Evolutionary conservation across 2,329 filamentous ascomycete genomes (phyloP).

Genomic region (Teratosphaeria destructans): DNA sequence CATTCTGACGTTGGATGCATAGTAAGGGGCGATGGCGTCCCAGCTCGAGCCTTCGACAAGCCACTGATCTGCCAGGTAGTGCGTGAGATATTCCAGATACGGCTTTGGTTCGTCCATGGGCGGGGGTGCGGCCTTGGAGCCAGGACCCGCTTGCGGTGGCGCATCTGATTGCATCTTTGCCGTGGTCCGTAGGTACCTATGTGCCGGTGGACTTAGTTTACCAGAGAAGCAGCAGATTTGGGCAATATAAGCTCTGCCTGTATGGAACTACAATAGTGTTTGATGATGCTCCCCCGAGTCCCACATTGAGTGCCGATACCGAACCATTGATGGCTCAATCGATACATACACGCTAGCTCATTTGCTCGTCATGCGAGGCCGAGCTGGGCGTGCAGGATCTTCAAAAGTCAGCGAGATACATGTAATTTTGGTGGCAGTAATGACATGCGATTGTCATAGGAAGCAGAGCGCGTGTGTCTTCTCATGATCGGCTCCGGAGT

Average conservation of each 20-base stretch:
- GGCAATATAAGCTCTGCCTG: background rate
- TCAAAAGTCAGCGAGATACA: no score
- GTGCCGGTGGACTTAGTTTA: background rate
- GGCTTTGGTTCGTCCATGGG: background rate
- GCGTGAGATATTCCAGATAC: background rate
- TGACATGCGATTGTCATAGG: no score
- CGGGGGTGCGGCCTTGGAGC: background rate
- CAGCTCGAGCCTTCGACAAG: background rate
- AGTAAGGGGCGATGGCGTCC: background rate
- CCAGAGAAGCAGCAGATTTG: background rate
- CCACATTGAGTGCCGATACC: background rate
- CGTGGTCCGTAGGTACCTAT: background rate
- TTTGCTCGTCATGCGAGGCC: no score
- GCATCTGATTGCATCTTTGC: background rate
- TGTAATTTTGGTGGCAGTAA: no score
- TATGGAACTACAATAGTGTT: background rate
- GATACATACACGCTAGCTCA: no score
- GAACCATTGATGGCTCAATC: background rate
- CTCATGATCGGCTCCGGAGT: no score
- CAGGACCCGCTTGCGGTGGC: background rate
- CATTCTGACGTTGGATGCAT: background rate
- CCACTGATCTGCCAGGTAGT: background rate
- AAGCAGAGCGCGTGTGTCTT: no score
- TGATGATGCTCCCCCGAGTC: no score
- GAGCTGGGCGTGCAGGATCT: no score